Percentiles rank a stretch among this genome's conserved stretches.
Evolutionary conservation across 306 rosid species (phyloP).

Genomic region (Cicer cuneatum): DNA sequence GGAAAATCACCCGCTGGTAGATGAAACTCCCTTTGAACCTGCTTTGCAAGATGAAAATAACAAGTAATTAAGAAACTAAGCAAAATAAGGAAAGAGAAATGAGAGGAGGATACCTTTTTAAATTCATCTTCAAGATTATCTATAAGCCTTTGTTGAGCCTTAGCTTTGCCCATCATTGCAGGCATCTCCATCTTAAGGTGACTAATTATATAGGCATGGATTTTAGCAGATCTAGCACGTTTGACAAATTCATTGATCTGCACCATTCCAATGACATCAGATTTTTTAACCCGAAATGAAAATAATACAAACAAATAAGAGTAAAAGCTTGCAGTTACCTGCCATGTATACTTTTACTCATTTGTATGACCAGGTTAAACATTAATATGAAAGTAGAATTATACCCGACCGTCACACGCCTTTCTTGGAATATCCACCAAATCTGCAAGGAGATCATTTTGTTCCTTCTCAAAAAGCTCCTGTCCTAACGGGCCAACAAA

Average conservation of each 20-base stretch:
- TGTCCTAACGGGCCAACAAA: constrained; percentile 72
- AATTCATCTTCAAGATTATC: constrained; percentile 88
- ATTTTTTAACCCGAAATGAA: constrained; percentile 7
- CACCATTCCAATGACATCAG: constrained; percentile 18
- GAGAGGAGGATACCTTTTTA: constrained; percentile 57
- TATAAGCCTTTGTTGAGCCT: constrained; percentile 78
- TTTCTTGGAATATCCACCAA: constrained; percentile 92
- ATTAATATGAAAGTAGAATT: constrained; percentile 31
- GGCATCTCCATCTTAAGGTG: constrained; percentile 96
- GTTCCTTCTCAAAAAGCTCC: constrained; percentile 88
- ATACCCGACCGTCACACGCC: constrained; percentile 90
- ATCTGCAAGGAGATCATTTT: constrained; percentile 80
- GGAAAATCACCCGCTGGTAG: constrained; percentile 95
- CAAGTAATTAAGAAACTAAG: constrained; percentile 11
- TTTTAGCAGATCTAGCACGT: constrained; percentile 96
- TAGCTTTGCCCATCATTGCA: constrained; percentile 88
- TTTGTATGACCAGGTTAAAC: neutral
- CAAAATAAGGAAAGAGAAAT: neutral
- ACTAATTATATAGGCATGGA: constrained; percentile 86
- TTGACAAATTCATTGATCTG: constrained; percentile 98
- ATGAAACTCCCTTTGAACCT: constrained; percentile 94
- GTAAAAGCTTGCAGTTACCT: constrained; percentile 11
- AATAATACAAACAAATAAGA: constrained; percentile 15
- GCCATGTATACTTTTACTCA: constrained; percentile 14
- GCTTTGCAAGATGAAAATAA: constrained; percentile 20